Percentiles rank a stretch among this genome's conserved stretches.
Evolutionary conservation across 305 asterid species (phyloP).

Genomic region (Fraxinus angustifolia): DNA sequence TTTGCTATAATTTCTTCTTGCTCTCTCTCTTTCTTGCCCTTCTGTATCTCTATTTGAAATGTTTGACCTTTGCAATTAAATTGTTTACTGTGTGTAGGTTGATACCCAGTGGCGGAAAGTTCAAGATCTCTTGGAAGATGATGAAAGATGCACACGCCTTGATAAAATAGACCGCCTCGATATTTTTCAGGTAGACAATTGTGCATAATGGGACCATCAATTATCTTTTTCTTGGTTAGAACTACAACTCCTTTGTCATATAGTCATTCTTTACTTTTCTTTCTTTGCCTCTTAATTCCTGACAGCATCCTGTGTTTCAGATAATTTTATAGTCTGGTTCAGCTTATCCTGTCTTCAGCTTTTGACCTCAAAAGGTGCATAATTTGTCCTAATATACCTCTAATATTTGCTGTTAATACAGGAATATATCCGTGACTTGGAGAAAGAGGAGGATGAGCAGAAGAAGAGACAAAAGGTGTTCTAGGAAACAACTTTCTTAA

Average conservation of each 20-base stretch:
- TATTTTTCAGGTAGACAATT: conserved; percentile 69
- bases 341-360: neutral
- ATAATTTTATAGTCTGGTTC: conserved; percentile 12
- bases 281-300: conserved; percentile 14
- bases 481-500: conserved; percentile 12
- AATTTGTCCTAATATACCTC: conserved; percentile 7
- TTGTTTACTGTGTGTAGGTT: conserved; percentile 44
- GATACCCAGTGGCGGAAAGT: conserved; percentile 98
- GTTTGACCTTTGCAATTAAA: neutral
- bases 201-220: conserved; percentile 14
- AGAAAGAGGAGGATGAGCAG: conserved; percentile 91
- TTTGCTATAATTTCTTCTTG: conserved; percentile 1
- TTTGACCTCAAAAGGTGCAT: conserved; percentile 18
- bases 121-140: conserved; percentile 91
- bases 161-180: conserved; percentile 88
- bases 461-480: conserved; percentile 78
- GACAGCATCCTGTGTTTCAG: neutral
- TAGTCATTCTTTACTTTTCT: neutral
- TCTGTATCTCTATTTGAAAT: conserved; percentile 5
- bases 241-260: conserved; percentile 7
- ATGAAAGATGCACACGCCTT: conserved; percentile 87
- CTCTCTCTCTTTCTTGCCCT: neutral
- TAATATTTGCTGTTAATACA: conserved; percentile 34
- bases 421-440: conserved; percentile 95
- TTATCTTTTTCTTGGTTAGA: neutral